phyloP scores from a whole-genome alignment of 73 alveolate species.

The Uronychia setigera region DNA sequence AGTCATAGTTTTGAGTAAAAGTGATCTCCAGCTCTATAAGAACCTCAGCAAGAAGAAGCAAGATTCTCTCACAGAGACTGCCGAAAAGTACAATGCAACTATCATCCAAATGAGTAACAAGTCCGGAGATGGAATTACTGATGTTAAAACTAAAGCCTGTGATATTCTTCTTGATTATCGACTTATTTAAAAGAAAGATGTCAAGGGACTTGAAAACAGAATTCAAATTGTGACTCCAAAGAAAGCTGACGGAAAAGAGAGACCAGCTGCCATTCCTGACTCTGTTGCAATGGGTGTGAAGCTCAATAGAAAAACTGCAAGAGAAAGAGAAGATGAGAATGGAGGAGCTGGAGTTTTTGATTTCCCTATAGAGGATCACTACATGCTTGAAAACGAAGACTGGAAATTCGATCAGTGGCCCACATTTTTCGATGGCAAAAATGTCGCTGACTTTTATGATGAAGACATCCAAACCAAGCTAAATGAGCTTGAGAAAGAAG shows the following conservation, averaged over 20 bases:
- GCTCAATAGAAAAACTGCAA: slow-evolving; percentile 76
- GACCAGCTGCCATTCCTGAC: slow-evolving; percentile 82
- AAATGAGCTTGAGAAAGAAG: slow-evolving; percentile 97
- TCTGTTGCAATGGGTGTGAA: slow-evolving; percentile 74
- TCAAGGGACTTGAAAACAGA: slow-evolving; percentile 87
- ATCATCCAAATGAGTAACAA: slow-evolving; percentile 86
- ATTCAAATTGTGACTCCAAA: slow-evolving; percentile 94
- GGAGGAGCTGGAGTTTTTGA: slow-evolving; percentile 98
- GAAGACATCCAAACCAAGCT: slow-evolving; percentile 94
- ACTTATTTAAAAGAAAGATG: slow-evolving; percentile 82
- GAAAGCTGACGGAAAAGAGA: slow-evolving; percentile 74
- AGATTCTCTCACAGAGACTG: slow-evolving; percentile 74
- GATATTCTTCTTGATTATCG: slow-evolving; percentile 90
- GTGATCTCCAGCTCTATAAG: slow-evolving; percentile 84
- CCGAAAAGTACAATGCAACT: slow-evolving; percentile 87
- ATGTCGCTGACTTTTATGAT: slow-evolving; percentile 98
- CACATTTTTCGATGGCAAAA: slow-evolving; percentile 98
- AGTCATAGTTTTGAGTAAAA: slow-evolving; percentile 96
- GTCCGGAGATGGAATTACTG: slow-evolving; percentile 90
- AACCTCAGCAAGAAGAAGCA: slow-evolving; percentile 76
- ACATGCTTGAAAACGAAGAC: slow-evolving; percentile 90
- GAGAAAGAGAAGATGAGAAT: slow-evolving; percentile 88
- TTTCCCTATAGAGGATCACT: slow-evolving; percentile 88
- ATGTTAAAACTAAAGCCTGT: slow-evolving; percentile 94
- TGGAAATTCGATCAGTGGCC: slow-evolving; percentile 99